Base-by-base conservation (phyloP, 768 basidiomycete species). In the Arthromyces matolae region DNA sequence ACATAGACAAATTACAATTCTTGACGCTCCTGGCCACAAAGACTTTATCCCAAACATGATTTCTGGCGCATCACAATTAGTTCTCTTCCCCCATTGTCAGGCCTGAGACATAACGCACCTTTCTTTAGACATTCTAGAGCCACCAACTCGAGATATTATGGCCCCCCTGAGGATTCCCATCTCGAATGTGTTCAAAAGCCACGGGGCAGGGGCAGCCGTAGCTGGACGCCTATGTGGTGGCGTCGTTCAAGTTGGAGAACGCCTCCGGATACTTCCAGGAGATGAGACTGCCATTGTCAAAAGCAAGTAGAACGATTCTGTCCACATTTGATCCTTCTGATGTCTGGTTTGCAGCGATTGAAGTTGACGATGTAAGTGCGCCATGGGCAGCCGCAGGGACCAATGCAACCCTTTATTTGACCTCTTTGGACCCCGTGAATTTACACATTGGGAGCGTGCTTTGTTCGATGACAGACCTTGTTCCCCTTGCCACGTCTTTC, bases 1-100 rank as follows among this genome's bases (percentile, higher is more conserved):
- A 0, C 77, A 85, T 53, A 78, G 88, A 41, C 78, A 83, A 53
- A 83, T 98, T 55, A 96, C 93, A 1, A 80, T 99, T n/a, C 79
- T 99, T 24, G 96, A 99, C 59, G 95, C 95, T 0, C 96, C 96
- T 0, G 96, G 96, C 0, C 96, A 99, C 67, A 87, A 84, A 55
- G 96, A 99, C 61, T 98, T 98, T 58, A 88, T 99, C 53, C 96
- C 96, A 1, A 98, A 98, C 62, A 98, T 98, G 95, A 99, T 99
- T 43, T 97, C 94, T 0, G 96, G 96, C 1, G 95, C 96, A 6
- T 84, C 94, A 2, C 96, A 97, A 66, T 96, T 95, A 0, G 96
- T 98, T 56, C 38, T 93, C 96, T 0, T 67, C 98, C 7, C 81
- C 98, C 18, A 94, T 98, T 3, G 84, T 99, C n/a, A n/a, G n/a